Evolutionary conservation across 1,139 yeast species (phyloP).

Genomic region (Zygosaccharomyces pseudobailii): DNA sequence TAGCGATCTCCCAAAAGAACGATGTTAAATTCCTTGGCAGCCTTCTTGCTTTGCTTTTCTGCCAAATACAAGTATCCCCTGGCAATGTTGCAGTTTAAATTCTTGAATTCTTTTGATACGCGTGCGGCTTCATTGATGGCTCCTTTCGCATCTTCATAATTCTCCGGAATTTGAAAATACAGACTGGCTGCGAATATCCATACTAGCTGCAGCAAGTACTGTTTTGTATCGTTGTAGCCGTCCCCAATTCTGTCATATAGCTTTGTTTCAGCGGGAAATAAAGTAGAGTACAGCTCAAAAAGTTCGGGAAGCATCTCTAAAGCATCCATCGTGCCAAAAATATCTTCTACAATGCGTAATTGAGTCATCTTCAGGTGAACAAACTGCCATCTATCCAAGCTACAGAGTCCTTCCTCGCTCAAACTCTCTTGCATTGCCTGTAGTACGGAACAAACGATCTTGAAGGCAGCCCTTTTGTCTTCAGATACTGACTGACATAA

Average conservation of each 20-base stretch:
- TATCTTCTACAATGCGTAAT: constrained; percentile 61
- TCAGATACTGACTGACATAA: constrained; percentile 50
- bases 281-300: constrained; percentile 52
- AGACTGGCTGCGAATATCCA: constrained; percentile 76
- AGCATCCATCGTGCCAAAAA: constrained; percentile 56
- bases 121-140: constrained; percentile 71
- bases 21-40: constrained; percentile 64
- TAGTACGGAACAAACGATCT: constrained; percentile 42
- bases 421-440: constrained; percentile 29
- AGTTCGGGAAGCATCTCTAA: constrained; percentile 63
- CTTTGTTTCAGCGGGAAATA: constrained; percentile 43
- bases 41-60: constrained; percentile 35
- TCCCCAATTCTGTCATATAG: constrained; percentile 18
- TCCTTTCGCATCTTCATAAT: constrained; percentile 59
- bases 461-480: constrained; percentile 43
- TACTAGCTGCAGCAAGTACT: constrained; percentile 49
- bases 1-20: constrained; percentile 52
- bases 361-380: constrained; percentile 74
- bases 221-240: constrained; percentile 19
- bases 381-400: constrained; percentile 49
- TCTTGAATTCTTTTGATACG: constrained; percentile 22
- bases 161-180: constrained; percentile 50
- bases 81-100: constrained; percentile 48
- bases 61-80: constrained; percentile 47
- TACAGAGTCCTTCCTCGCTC: constrained; percentile 19